Conservation (phyloP, 2,329 filamentous ascomycete genomes). For the Remersonia thermophila region DNA sequence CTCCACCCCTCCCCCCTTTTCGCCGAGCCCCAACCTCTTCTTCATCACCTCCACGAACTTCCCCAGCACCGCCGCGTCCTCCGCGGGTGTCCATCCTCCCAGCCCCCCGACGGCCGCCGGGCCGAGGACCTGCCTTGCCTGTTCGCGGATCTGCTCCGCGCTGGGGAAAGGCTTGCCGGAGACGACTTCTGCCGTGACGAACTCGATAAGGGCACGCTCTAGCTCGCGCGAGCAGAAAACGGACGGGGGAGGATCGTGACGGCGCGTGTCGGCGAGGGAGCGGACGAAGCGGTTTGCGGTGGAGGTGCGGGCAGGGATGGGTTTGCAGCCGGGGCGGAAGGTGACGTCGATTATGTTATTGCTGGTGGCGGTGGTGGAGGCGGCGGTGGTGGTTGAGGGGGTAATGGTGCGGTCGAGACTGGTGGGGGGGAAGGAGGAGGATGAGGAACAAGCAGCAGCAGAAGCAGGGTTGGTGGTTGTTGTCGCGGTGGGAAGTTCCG, state of each 20-base stretch:
- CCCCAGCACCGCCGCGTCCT: slow-evolving; percentile 38
- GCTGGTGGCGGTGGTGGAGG: not conserved
- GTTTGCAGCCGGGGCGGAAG: slow-evolving; percentile 26
- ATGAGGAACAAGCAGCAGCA: too few relatives aligned
- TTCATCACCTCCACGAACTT: slow-evolving; percentile 40
- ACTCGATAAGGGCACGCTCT: slow-evolving; percentile 39
- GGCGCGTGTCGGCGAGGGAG: slow-evolving; percentile 26
- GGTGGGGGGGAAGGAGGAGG: too few relatives aligned
- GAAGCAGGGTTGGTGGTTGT: too few relatives aligned
- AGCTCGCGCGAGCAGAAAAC: slow-evolving; percentile 49
- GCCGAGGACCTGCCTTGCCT: slow-evolving; percentile 37
- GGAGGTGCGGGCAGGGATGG: slow-evolving; percentile 30
- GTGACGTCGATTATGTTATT: slow-evolving; percentile 18
- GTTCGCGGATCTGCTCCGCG: slow-evolving; percentile 34
- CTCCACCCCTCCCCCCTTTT: not conserved
- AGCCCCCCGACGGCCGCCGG: slow-evolving; percentile 16
- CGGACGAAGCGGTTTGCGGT: slow-evolving; percentile 38
- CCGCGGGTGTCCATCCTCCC: slow-evolving; percentile 33
- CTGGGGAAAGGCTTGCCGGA: slow-evolving; percentile 31
- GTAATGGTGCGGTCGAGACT: too few relatives aligned
- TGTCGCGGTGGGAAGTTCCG: too few relatives aligned
- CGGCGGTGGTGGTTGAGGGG: not conserved
- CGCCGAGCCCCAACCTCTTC: slow-evolving; percentile 20
- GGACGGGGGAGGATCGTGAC: slow-evolving; percentile 33
- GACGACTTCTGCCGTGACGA: slow-evolving; percentile 30